These are phyloP conservation scores for Leccinum pseudoinsigne DNA, from an alignment of 1,284 basidiomycete genomes.

Conservation along the genomic window DNA sequence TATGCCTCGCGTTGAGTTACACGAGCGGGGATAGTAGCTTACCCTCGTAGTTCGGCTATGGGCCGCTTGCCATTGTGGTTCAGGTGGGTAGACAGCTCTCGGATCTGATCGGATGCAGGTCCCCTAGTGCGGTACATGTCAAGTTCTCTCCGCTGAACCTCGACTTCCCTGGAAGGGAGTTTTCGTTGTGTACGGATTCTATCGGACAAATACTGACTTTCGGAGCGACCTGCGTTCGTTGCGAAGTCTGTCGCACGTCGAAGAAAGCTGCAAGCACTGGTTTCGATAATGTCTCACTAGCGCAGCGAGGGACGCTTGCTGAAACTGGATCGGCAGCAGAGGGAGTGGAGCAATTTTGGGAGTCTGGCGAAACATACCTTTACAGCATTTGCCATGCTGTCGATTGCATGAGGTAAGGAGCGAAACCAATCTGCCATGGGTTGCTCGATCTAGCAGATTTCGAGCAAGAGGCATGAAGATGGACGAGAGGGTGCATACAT, in stretches of 20 bases:
- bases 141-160: conserved; percentile 52
- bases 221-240: conserved; percentile 49
- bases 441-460: conserved; percentile 56
- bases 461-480: neutral
- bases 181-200: neutral
- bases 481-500: conserved; percentile 45
- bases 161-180: conserved; percentile 43
- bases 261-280: conserved; percentile 37
- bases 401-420: conserved; percentile 57
- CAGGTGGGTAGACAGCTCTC: conserved; percentile 36
- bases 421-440: conserved; percentile 82
- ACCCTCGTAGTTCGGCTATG: conserved; percentile 50
- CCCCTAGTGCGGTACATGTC: conserved; percentile 41
- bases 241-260: conserved; percentile 35
- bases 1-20: conserved; percentile 16
- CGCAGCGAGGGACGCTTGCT: conserved; percentile 70
- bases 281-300: conserved; percentile 61
- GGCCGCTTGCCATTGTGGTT: conserved; percentile 69
- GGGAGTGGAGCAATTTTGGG: neutral
- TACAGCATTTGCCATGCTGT: conserved; percentile 59
- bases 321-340: conserved; percentile 51
- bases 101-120: conserved; percentile 22
- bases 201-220: conserved; percentile 42
- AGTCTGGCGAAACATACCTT: conserved; percentile 46
- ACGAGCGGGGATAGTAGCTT: conserved; percentile 23